Percentiles rank a stretch among this genome's conserved stretches.
These are phyloP conservation scores for Neurospora sp. DNA, from an alignment of 495 filamentous ascomycete genomes.

Conservation along the genomic window DNA sequence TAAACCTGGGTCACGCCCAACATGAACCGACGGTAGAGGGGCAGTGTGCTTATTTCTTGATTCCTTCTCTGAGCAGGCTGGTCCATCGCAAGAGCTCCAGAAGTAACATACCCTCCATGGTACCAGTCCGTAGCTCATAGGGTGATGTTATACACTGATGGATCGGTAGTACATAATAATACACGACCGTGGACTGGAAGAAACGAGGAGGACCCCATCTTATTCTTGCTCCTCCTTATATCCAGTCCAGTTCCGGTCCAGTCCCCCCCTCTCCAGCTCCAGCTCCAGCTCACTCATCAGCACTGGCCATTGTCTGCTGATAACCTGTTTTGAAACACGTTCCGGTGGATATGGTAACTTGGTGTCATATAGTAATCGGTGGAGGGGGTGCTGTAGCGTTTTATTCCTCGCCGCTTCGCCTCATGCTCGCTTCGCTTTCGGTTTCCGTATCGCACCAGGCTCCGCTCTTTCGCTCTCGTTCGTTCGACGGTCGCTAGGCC, in stretches of 20 bases:
- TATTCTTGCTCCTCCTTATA: not conserved
- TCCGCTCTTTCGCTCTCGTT: not conserved
- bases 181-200: conserved; percentile 1
- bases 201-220: not conserved
- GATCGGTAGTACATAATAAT: conserved; percentile 9
- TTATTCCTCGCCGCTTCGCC: not conserved
- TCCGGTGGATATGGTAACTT: not conserved
- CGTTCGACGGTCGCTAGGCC: not conserved
- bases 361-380: not conserved
- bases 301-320: not conserved
- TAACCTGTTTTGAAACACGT: not conserved
- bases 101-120: not conserved
- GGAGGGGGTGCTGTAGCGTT: not conserved
- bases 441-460: not conserved
- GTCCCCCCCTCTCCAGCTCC: not conserved
- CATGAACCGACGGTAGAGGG: conserved; percentile 1
- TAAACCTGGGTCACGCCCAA: not conserved
- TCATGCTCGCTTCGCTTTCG: too few species aligned
- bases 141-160: conserved; percentile 8
- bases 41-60: not conserved
- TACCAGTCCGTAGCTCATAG: not conserved
- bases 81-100: not conserved
- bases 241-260: not conserved
- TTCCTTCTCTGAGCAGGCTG: not conserved
- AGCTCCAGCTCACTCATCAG: not conserved